A percentile compares a stretch with the other conserved stretches of the same genome.
phyloP scores from a whole-genome alignment of 176 grass and related monocot species.

The Paspalum notatum region DNA sequence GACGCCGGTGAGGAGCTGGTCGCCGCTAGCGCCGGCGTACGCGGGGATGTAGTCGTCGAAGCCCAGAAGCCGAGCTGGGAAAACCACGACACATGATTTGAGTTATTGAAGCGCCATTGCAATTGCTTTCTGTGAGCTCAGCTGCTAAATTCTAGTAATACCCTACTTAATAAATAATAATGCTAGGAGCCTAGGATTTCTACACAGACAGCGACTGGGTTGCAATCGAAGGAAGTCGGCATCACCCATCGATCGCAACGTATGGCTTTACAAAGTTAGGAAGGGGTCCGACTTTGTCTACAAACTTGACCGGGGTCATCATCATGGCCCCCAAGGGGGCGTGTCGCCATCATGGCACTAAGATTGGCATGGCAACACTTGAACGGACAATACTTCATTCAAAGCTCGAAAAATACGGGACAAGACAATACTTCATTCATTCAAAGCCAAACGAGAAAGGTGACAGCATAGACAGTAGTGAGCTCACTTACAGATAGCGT shows the following conservation, averaged over 20 bases:
- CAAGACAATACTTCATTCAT: not conserved
- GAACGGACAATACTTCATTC: not conserved
- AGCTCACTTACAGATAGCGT: slow-evolving; percentile 71
- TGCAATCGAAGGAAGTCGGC: not conserved
- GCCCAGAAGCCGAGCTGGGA: slow-evolving; percentile 73
- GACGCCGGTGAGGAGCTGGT: slow-evolving; percentile 69
- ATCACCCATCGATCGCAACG: not conserved
- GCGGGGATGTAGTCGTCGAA: slow-evolving; percentile 77
- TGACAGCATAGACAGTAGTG: accelerated
- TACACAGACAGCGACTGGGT: not conserved
- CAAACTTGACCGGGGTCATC: not conserved
- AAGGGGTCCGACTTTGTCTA: not conserved
- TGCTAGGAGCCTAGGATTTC: not conserved
- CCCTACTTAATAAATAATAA: too few relatives aligned
- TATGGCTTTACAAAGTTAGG: too few relatives aligned
- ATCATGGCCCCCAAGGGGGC: not conserved
- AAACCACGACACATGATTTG: not conserved
- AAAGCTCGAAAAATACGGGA: not conserved
- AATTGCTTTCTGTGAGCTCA: not conserved
- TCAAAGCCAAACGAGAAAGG: not conserved
- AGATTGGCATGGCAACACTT: not conserved
- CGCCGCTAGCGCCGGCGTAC: slow-evolving; percentile 52
- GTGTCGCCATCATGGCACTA: not conserved
- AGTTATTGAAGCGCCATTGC: too few relatives aligned
- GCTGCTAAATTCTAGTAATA: not conserved